Evolutionary conservation across 306 rosid genomes (phyloP), one percentile per base, ranked within the genome.

Genomic region (Lagenaria siceraria): DNA sequence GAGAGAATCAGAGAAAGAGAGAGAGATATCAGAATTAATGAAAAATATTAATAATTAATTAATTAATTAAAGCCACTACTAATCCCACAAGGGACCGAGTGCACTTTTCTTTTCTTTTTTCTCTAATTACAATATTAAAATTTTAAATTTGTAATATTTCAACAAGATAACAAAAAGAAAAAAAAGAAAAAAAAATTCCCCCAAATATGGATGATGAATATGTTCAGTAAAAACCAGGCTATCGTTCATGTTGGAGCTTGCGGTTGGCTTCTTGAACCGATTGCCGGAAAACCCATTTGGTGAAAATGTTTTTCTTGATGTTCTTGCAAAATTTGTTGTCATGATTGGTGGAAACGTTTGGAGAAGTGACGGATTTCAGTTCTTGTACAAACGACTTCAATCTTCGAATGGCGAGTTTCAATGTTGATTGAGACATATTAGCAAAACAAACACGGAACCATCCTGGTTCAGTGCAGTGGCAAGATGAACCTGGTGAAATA

Each of bases 391-490:
- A 77, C 43, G 60, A n/a, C 58, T 62, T 77, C 80, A 77, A 63
- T 61, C 80, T 48, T 24, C 27, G 15, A 33, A 75, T 61, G 13
- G 83, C 75, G 53, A 75, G 49, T 53, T 74, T 70, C 55, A 89
- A 81, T 0, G 97, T 88, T 2, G 77, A 64, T 35, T 89, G 87
- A 46, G 79, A 87, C 93, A 89, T 89, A 51, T 92, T 92, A 4
- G 97, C 97, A 77, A 92, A 92, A 55, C 97, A 92, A 10, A 92
- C 91, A 72, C 97, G 88, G 77, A 92, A 92, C 97, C 97, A 92
- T 7, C 97, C 97, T 0, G 96, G 91, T 78, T 92, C 91, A 12
- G 86, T 76, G 76, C 91, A 89, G 65, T 86, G 96, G 76, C 96
- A 92, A 51, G 97, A 92, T 55, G 90, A 92, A 0, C 96, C 97